Conservation (phyloP, 805 yeast genomes). For the Metschnikowia kunwiensis region DNA sequence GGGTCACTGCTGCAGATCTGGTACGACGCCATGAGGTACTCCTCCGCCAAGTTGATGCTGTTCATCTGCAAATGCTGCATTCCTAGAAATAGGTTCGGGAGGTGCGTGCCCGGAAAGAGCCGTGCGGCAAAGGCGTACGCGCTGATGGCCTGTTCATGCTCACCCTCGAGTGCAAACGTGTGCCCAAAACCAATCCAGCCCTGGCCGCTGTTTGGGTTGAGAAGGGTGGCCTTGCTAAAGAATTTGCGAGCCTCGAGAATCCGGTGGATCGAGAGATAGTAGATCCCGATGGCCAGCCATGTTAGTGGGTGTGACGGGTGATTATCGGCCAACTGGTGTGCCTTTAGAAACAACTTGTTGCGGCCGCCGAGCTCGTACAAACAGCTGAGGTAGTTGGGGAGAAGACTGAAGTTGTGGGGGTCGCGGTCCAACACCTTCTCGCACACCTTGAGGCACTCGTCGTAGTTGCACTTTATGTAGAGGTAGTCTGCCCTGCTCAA, state of each 20-base stretch:
- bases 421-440: conserved; percentile 59
- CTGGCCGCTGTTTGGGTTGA: conserved; percentile 86
- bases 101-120: conserved; percentile 84
- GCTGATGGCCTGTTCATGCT: conserved; percentile 96
- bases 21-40: conserved; percentile 72
- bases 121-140: conserved; percentile 96
- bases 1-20: conserved; percentile 85
- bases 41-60: conserved; percentile 79
- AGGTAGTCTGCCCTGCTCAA: conserved; percentile 65
- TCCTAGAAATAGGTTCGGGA: conserved; percentile 86
- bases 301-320: conserved; percentile 81
- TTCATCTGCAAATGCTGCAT: conserved; percentile 94
- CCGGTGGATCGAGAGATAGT: conserved; percentile 72
- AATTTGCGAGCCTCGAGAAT: conserved; percentile 80
- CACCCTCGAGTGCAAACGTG: conserved; percentile 97
- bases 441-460: conserved; percentile 71
- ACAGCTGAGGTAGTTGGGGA: conserved; percentile 81
- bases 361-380: conserved; percentile 80
- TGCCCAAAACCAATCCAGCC: conserved; percentile 99
- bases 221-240: conserved; percentile 83
- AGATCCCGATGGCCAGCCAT: conserved; percentile 91
- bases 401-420: conserved; percentile 63
- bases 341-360: conserved; percentile 71
- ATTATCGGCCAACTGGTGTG: conserved; percentile 82
- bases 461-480: conserved; percentile 74